Percentiles rank a stretch among this genome's conserved stretches.
Conservation (phyloP, 371 early-diverging fungal genomes). For the Rhizopus arrhizus region DNA sequence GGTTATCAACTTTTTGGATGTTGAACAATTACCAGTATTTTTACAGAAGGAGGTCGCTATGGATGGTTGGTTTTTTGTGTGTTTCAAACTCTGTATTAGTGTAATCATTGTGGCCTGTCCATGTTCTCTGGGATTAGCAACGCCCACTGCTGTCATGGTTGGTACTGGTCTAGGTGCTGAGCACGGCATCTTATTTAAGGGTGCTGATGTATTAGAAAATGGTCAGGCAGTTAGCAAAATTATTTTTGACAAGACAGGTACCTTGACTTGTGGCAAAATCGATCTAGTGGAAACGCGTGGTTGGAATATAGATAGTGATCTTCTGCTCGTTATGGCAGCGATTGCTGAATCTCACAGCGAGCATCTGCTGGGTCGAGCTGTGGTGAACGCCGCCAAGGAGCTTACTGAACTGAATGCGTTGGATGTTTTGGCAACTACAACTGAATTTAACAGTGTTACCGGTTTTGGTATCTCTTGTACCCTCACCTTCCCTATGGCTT, state of each 20-base stretch:
- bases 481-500: conserved; percentile 30
- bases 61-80: conserved; percentile 72
- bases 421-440: conserved; percentile 40
- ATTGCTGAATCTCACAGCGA: conserved; percentile 84
- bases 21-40: conserved; percentile 51
- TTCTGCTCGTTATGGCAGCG: conserved; percentile 43
- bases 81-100: conserved; percentile 85
- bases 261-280: conserved; percentile 85
- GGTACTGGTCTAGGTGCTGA: conserved; percentile 95
- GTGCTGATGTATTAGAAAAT: conserved; percentile 78
- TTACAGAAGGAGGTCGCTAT: conserved; percentile 58
- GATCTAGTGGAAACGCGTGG: conserved; percentile 58
- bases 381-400: conserved; percentile 62
- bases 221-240: conserved; percentile 78
- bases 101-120: conserved; percentile 97
- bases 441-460: conserved; percentile 66
- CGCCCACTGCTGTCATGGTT: conserved; percentile 97
- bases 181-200: conserved; percentile 84
- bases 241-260: conserved; percentile 96
- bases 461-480: conserved; percentile 77
- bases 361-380: conserved; percentile 83
- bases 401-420: conserved; percentile 36
- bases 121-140: conserved; percentile 92
- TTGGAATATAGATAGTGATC: conserved; percentile 6
- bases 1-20: conserved; percentile 49